Base-by-base conservation (phyloP, 768 basidiomycete genomes). In the Hypholoma fasciculare region DNA sequence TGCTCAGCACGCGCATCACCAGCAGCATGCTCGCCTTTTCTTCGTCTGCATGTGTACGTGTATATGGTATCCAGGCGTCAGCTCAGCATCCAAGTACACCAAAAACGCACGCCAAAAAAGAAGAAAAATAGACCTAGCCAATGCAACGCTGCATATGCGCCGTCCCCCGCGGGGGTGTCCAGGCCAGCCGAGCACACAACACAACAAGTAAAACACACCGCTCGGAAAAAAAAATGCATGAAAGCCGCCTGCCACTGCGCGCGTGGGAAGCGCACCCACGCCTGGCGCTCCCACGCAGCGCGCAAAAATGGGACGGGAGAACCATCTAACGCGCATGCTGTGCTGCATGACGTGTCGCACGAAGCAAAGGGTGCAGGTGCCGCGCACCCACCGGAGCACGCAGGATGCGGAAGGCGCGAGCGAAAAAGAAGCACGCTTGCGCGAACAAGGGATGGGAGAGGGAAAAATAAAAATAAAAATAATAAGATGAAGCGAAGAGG, bases 1-100 rank as follows among this genome's bases (percentile, higher is more conserved):
- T 96, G 74, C 93, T 95, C 52, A 98, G 77, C 56, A 96, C 94
- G 43, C 97, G 82, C 95, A 98, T 98, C 70, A 99, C 94, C 54
- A 99, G 78, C 47, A 98, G 75, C 89, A 96, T 96, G 76, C 90
- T 89, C 39, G 89, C 87, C 74, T 97, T 96, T 73, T 97, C 94
- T 64, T 94, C 92, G 69, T 96, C 95, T 90, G 77, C 43, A 51
- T 7, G 20, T 11, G 16, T 8, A 49, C 9, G 30, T 6, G 19
- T 20, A 23, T 23, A 4, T 23, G 23, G 23, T 23, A 52, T 43
- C 42, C 42, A 36, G 51, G 51, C n/a, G 38, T 34, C 40, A 27
- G 20, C n/a, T 20, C 26, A 27, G 52, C 52, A 53, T n/a, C n/a
- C 42, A 43, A 7, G 14, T 20, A 16, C 42, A 43, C 2, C 23